Percentiles rank a stretch among this genome's conserved stretches.
Evolutionary conservation across 2,329 filamentous ascomycete genomes (phyloP).

Genomic region (Paecilomyces sp.): DNA sequence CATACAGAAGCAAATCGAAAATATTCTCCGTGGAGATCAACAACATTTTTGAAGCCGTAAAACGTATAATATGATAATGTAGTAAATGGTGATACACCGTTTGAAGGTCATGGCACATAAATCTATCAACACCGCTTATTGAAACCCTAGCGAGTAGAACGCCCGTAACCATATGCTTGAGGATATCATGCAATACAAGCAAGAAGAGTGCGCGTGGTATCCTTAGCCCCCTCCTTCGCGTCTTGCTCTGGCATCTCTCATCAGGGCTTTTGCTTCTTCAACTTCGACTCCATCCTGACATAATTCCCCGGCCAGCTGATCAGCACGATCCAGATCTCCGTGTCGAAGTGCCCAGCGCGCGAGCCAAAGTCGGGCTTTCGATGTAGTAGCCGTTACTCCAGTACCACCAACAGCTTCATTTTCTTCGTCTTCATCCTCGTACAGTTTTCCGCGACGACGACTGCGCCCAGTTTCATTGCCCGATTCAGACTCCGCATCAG

Average conservation of each 20-base stretch:
- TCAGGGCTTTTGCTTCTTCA: slow-evolving; percentile 90
- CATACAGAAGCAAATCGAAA: background rate
- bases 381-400: slow-evolving; percentile 85
- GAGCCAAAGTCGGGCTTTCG: slow-evolving; percentile 89
- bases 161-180: background rate
- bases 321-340: slow-evolving; percentile 68
- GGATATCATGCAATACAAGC: background rate
- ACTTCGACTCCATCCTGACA: slow-evolving; percentile 95
- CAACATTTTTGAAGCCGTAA: too few relatives aligned
- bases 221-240: slow-evolving; percentile 45
- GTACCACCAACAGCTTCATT: slow-evolving; percentile 49
- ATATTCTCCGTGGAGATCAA: too few relatives aligned
- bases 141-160: background rate
- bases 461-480: slow-evolving; percentile 27
- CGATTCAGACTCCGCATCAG: slow-evolving; percentile 22
- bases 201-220: background rate
- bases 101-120: background rate
- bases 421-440: slow-evolving; percentile 31
- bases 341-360: slow-evolving; percentile 71
- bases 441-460: slow-evolving; percentile 16
- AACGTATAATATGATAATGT: too few relatives aligned
- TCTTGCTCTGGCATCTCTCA: slow-evolving; percentile 75
- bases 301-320: slow-evolving; percentile 77
- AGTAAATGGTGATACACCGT: background rate
- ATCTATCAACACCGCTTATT: background rate